Base-by-base conservation (phyloP, 495 filamentous ascomycete species). In the Lophiostoma macrostomum region DNA sequence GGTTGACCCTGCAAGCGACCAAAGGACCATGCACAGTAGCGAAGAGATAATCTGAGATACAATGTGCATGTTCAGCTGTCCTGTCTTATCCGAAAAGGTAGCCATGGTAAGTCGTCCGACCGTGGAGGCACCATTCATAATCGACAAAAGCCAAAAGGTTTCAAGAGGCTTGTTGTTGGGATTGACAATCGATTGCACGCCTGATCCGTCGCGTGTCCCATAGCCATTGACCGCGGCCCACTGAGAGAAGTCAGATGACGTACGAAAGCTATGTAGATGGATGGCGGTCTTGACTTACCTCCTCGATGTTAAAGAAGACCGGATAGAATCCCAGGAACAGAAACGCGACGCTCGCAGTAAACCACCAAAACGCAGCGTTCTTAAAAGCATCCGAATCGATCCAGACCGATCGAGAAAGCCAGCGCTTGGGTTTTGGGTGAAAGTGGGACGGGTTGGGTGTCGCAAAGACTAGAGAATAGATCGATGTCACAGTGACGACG, bases 301-400 rank as follows among this genome's bases (percentile, higher is more conserved):
- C 73, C 46, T 73, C 69, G 22, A 76, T 53, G 47, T 70, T 73
- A 63, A 74, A 74, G 50, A 73, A 71, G 3, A 76, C 55, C 4
- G 71, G 63, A 40, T 73, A 73, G 58, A 73, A 74, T 19, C 73
- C 73, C 24, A 73, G 56, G 61, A 73, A 74, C 5, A 74, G 51
- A 31, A 68, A 69, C 8, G 62, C 61, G 28, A 71, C 63, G 3
- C 65, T 51, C 13, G 59, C 62, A 18, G 60, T 60, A 37, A 69
- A 67, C 57, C 64, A 69, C 16, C 30, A 34, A 52, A 70, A 76
- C 2, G 66, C 34, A 3, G 31, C 40, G 43, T 67, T 64, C 7
- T 37, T 39, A 41, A 76, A 66, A 3, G 73, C 73, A 24, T 60
- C 40, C 7, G 18, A 50, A 37, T 74, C 71, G 12, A 71, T 51